Percentiles rank a stretch among this genome's conserved stretches.
Evolutionary conservation across 345 rosid species (phyloP).

Genomic region (Jatropha curcas): DNA sequence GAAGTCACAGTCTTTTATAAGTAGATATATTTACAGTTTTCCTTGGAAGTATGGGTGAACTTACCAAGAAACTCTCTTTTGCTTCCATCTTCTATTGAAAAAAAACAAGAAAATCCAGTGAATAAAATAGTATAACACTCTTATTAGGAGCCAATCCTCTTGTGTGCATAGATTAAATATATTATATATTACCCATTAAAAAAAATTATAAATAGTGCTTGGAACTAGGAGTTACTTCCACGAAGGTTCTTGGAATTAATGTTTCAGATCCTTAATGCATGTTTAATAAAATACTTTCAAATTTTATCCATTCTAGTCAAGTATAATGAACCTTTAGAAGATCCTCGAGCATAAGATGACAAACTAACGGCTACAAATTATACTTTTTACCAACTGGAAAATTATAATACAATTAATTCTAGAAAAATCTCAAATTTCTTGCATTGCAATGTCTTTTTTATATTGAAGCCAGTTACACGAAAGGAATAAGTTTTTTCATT

Average conservation of each 20-base stretch:
- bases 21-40: conserved; percentile 17
- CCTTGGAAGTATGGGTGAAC: conserved; percentile 21
- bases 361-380: not conserved
- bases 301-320: too few relatives aligned
- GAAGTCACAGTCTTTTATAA: conserved; percentile 9
- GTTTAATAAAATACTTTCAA: too few relatives aligned
- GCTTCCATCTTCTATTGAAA: conserved; percentile 6
- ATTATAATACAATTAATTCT: too few relatives aligned
- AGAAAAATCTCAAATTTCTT: too few relatives aligned
- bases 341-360: not conserved
- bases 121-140: not conserved
- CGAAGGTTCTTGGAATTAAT: not conserved
- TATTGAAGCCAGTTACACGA: too few relatives aligned
- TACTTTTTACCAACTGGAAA: too few relatives aligned
- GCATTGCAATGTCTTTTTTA: too few relatives aligned
- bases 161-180: not conserved
- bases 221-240: not conserved
- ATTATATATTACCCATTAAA: too few relatives aligned
- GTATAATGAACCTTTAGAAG: not conserved
- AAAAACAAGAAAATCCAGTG: not conserved
- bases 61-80: conserved; percentile 29
- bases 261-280: too few relatives aligned
- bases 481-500: too few relatives aligned
- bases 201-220: too few relatives aligned
- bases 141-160: not conserved